These are phyloP conservation scores for Chimonanthus praecox DNA, from an alignment of 164 flowering plant species.

Conservation along the genomic window DNA sequence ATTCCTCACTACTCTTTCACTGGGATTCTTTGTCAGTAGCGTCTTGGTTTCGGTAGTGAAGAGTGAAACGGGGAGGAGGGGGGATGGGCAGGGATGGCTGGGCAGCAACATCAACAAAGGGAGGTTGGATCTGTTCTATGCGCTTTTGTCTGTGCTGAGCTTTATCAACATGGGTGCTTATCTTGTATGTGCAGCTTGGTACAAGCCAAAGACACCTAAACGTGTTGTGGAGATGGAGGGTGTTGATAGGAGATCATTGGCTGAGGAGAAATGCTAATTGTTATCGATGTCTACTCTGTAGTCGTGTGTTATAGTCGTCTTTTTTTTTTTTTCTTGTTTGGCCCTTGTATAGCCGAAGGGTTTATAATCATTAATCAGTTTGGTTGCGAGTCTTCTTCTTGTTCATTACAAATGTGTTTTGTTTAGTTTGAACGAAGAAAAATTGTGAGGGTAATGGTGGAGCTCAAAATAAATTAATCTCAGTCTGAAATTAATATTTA, in stretches of 20 bases:
- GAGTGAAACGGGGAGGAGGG: slow-evolving; percentile 36
- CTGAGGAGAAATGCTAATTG: slow-evolving; percentile 27
- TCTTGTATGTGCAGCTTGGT: slow-evolving; percentile 61
- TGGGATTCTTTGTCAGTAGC: slow-evolving; percentile 91
- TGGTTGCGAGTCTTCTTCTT: background rate
- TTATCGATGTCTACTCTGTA: background rate
- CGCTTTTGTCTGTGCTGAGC: slow-evolving; percentile 54
- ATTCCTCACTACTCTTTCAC: slow-evolving; percentile 79
- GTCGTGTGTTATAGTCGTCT: background rate
- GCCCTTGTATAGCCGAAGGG: too few relatives aligned
- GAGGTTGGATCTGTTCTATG: slow-evolving; percentile 67
- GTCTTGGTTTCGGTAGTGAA: slow-evolving; percentile 70
- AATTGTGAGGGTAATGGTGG: too few relatives aligned
- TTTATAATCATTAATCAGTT: background rate
- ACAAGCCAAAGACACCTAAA: slow-evolving; percentile 25
- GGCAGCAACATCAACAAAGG: slow-evolving; percentile 70
- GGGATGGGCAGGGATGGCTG: slow-evolving; percentile 56
- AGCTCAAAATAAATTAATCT: too few relatives aligned
- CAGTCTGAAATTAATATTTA: too few relatives aligned
- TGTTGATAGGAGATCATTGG: slow-evolving; percentile 11
- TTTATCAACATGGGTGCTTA: slow-evolving; percentile 48
- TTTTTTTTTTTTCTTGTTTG: background rate
- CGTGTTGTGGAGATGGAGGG: slow-evolving; percentile 26
- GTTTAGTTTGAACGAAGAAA: too few relatives aligned
- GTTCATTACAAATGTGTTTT: too few relatives aligned